Base-by-base conservation (phyloP, 306 rosid species). In the Prunus campanulata region DNA sequence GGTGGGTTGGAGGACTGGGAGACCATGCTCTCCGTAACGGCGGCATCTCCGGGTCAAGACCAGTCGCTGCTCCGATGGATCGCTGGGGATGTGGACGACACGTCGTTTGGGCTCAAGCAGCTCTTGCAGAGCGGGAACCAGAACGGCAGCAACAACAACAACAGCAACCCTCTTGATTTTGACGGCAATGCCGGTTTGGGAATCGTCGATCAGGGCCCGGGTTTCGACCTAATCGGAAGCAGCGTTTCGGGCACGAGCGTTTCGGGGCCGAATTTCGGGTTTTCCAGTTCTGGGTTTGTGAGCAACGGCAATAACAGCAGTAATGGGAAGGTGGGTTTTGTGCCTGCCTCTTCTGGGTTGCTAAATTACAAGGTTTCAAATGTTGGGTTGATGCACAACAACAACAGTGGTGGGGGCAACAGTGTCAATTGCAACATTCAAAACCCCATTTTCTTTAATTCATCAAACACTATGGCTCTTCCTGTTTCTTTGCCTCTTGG, bases 61-160 rank as follows among this genome's bases (percentile, higher is more conserved):
- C 88, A 81, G 64, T 85, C 88, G 15, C 76, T 85, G 52, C 77
- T 82, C 15, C 72, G 88, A 32, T 85, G 82, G 85, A 81, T 85
- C 82, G 51, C 80, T 12, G 86, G 83, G 3, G 86, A 85, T 25
- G 76, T 71, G 11, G 86, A 85, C 32, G 84, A 82, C 75, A 54
- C 80, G 48, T 72, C 77, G 32, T 52, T 82, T 7, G 83, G 84
- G 29, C 62, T 79, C 35, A 85, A 85, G 6, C 77, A 65, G 73
- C 81, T 84, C 5, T 51, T 81, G 72, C 85, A 78, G 42, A 47
- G 56, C 44, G 81, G 83, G 42, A 79, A 46, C 62, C 44, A 39
- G 14, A 20, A 56, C 27, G 3, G n/a, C 62, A 9, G 8, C 62
- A 47, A 5, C 35, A 50, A 5, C 35, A 50, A 27, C 67, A 29